Conservation (phyloP, 176 grass and related monocot genomes). For the Alloteropsis semialata region DNA sequence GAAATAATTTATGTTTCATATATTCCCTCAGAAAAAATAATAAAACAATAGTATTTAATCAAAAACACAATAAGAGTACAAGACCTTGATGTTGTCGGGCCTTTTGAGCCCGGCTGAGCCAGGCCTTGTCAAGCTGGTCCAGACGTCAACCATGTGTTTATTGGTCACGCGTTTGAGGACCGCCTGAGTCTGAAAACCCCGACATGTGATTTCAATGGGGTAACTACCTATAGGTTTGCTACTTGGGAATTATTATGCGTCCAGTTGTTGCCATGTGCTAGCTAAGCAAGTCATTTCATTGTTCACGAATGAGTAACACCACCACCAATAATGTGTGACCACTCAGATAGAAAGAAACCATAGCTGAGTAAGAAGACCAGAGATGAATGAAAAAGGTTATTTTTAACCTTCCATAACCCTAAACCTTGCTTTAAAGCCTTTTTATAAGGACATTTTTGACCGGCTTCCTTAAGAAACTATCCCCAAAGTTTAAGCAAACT, state of each 20-base stretch:
- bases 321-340: background rate
- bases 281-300: slow-evolving; percentile 5
- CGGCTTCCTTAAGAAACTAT: background rate
- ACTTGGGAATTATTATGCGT: background rate
- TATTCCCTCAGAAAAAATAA: background rate
- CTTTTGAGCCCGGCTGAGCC: background rate
- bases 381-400: background rate
- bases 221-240: background rate
- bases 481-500: background rate
- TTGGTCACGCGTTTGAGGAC: background rate
- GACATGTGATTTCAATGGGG: background rate
- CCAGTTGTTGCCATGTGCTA: background rate
- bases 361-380: background rate
- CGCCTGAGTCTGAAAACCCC: background rate
- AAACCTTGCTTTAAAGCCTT: background rate
- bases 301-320: background rate
- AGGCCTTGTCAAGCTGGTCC: background rate
- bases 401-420: background rate
- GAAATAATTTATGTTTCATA: background rate
- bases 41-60: background rate
- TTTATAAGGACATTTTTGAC: background rate
- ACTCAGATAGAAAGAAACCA: background rate
- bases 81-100: background rate
- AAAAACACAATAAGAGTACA: background rate
- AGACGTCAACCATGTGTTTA: background rate